Evolutionary conservation across 225 moss, liverwort and hornwort species (phyloP).

Genomic region (Ulota crispa): DNA sequence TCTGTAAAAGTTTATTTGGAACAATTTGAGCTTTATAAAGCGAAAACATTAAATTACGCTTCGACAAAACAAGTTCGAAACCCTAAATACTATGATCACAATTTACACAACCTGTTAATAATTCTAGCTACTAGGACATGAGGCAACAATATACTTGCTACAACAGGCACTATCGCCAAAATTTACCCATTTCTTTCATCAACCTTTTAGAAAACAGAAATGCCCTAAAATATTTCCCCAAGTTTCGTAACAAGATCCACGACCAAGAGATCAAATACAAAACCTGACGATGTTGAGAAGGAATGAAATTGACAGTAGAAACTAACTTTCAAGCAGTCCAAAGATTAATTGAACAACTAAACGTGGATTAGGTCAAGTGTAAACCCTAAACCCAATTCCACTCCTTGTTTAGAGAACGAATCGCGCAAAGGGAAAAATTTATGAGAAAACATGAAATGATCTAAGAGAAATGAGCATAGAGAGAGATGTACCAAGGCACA

Average conservation of each 20-base stretch:
- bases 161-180: background rate
- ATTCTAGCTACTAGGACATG: background rate
- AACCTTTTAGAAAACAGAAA: background rate
- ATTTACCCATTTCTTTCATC: background rate
- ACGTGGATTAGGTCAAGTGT: slow-evolving; percentile 6
- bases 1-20: background rate
- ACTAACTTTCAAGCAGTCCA: background rate
- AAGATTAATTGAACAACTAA: background rate
- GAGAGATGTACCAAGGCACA: slow-evolving; percentile 32
- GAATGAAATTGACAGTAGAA: background rate
- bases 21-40: background rate
- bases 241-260: background rate
- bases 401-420: background rate
- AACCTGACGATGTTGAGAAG: background rate
- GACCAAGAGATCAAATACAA: background rate
- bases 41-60: background rate
- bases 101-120: background rate
- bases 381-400: background rate
- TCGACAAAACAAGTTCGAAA: background rate
- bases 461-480: background rate
- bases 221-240: background rate
- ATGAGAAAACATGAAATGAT: background rate
- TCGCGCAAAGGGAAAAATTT: background rate
- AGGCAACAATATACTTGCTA: background rate
- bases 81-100: background rate